Evolutionary conservation across 2,329 filamentous ascomycete species (phyloP), one percentile per base, ranked within the genome.

Genomic region (Stachybotrys elegans): DNA sequence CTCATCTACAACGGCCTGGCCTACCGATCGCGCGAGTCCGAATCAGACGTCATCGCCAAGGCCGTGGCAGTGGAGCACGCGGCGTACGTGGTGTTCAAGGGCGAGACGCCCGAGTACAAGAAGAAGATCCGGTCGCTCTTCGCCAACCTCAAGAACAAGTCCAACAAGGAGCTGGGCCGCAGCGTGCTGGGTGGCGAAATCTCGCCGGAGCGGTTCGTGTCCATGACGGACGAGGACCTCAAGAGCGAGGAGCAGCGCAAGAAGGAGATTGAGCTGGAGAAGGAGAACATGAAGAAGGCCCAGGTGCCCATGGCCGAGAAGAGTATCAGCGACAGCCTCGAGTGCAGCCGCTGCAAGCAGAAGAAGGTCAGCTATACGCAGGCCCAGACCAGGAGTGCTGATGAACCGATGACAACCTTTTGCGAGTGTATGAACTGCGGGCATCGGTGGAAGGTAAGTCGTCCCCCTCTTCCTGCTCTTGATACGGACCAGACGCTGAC

Each of bases 261-360:
- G 56, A 79, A 84, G 59, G 90, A 96, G 54, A 72, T 79, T 54
- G 81, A 82, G 63, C 76, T 95, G 41, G 78, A 90, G 62, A 82
- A 87, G 68, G 89, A 96, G 69, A 98, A 98, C 68, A 91, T 97
- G 87, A 90, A 90, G 72, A 89, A 92, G 67, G 89, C 93, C 2
- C 94, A 97, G 83, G 91, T 95, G 11, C 88, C 92, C 45, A 86
- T 91, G 75, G 86, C 83, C 16, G 86, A 95, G 69, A 93, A 90
- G 76, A 91, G 86, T 61, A 89, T 96, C 69, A 90, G 84, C 62
- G 85, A 86, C 62, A 88, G 84, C 45, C 76, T 97, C 59, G 84
- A 88, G 68, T 98, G 93, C 70, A 81, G 89, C 60, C 91, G 90
- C 67, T 98, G 93, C 70, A 87, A 87, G 57, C 78, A 95, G 77